A percentile compares a stretch with the other conserved stretches of the same genome.
Evolutionary conservation across 2,329 filamentous ascomycete species (phyloP).

Genomic region (Onygenales sp.): DNA sequence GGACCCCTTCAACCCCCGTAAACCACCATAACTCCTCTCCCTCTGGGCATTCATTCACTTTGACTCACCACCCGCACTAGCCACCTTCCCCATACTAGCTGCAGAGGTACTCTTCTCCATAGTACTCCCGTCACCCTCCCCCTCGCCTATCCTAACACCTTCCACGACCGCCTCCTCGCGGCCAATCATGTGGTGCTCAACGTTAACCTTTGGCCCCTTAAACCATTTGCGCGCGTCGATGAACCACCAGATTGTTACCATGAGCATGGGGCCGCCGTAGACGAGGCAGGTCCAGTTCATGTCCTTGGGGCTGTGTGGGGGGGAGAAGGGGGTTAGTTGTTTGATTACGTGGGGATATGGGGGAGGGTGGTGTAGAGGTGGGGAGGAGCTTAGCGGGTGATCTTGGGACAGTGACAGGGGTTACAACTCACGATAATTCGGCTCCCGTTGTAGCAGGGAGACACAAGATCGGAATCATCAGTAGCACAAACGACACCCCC

Average conservation of each 20-base stretch:
- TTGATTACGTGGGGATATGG: slow-evolving; percentile 1
- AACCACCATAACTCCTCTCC: too few relatives aligned
- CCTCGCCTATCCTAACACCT: neutral
- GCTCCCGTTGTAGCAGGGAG: slow-evolving; percentile 50
- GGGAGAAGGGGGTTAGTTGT: neutral
- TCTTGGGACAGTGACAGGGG: neutral
- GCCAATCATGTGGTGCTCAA: slow-evolving; percentile 40
- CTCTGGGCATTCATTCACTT: neutral
- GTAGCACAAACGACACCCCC: slow-evolving; percentile 50
- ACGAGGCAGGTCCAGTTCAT: slow-evolving; percentile 66
- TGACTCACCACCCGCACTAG: neutral
- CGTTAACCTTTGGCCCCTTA: slow-evolving; percentile 59
- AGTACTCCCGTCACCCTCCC: neutral
- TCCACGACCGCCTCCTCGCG: neutral
- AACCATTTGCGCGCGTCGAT: slow-evolving; percentile 59
- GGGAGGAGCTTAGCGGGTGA: neutral
- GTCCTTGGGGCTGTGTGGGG: slow-evolving; percentile 23
- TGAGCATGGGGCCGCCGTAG: slow-evolving; percentile 55
- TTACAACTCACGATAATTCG: slow-evolving; percentile 37
- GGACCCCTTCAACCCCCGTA: too few relatives aligned
- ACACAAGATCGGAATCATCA: slow-evolving; percentile 62
- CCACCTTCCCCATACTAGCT: neutral
- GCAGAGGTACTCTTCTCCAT: neutral
- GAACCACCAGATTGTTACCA: slow-evolving; percentile 53
- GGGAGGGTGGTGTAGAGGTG: slow-evolving; percentile 1